phyloP scores from a whole-genome alignment of 139 green algal genomes.

The Chlorella vulgaris region DNA sequence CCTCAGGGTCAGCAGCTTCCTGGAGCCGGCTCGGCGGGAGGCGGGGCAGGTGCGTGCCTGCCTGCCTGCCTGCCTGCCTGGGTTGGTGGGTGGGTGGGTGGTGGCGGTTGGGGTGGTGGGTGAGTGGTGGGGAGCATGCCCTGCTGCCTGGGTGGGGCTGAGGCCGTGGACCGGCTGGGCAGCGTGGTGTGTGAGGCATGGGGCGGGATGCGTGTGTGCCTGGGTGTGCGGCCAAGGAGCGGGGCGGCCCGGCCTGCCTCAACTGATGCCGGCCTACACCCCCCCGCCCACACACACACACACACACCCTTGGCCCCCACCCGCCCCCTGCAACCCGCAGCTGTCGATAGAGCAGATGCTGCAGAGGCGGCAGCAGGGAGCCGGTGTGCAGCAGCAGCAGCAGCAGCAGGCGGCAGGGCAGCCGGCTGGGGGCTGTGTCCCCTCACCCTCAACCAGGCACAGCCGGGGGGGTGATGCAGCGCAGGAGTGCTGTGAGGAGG shows the following conservation, averaged over 20 bases:
- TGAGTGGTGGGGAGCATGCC: not conserved
- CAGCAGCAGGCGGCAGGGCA: not conserved
- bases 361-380: conserved; percentile 1
- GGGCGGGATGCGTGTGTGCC: not conserved
- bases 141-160: not conserved
- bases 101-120: not conserved
- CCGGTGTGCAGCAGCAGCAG: not conserved
- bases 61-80: not conserved
- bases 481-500: not conserved
- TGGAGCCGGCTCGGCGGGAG: conserved; percentile 26
- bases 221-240: no score
- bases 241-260: not conserved
- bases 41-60: conserved; percentile 12
- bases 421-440: not conserved
- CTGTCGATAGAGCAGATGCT: conserved; percentile 37
- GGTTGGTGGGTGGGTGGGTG: not conserved
- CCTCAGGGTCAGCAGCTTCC: conserved; percentile 74
- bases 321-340: not conserved
- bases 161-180: not conserved
- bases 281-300: no score
- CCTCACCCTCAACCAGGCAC: no score
- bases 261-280: not conserved
- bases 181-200: not conserved
- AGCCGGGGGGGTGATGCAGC: no score
- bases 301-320: not conserved